These are phyloP conservation scores for Fusarium sp. DNA, from an alignment of 2,329 filamentous ascomycete genomes.

Conservation along the genomic window DNA sequence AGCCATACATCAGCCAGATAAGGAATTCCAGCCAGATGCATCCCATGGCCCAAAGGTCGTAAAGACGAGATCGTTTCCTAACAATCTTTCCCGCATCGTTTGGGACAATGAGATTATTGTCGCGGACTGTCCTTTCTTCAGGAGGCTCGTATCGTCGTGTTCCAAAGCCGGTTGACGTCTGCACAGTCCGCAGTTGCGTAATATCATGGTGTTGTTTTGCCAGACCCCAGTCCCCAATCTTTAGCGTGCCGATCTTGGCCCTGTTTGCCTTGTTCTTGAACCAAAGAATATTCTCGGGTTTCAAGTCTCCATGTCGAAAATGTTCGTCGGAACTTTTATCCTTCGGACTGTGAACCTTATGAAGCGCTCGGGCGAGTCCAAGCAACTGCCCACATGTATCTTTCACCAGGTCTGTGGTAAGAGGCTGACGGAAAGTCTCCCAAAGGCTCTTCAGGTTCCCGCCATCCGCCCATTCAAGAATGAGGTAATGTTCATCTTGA, in stretches of 20 bases:
- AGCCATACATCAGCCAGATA: neutral
- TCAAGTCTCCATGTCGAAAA: neutral
- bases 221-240: neutral
- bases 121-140: neutral
- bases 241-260: neutral
- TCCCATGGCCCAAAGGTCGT: neutral
- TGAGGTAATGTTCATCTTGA: neutral
- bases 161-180: neutral
- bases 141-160: neutral
- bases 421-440: neutral
- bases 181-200: neutral
- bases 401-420: neutral
- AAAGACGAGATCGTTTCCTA: neutral
- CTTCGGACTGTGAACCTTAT: neutral
- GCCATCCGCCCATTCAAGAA: neutral
- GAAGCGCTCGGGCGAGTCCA: neutral
- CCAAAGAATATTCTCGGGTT: neutral
- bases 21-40: neutral
- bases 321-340: neutral
- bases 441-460: neutral
- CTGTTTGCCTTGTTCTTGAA: neutral
- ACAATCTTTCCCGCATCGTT: neutral
- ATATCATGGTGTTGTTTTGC: neutral
- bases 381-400: neutral
- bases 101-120: neutral